phyloP scores from a whole-genome alignment of 495 filamentous ascomycete genomes.

The Xylaria sp. region DNA sequence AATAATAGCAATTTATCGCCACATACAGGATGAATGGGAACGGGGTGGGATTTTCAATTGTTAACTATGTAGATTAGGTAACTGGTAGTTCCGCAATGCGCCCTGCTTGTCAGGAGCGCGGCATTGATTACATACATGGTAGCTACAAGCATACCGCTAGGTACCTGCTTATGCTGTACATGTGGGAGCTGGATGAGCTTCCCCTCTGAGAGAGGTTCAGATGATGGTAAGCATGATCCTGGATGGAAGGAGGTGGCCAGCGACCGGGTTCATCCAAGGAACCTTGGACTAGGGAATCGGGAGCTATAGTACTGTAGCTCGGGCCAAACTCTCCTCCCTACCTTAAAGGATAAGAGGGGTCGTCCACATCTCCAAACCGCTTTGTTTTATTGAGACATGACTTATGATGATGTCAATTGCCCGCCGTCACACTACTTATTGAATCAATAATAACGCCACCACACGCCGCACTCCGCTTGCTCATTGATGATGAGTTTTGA shows the following conservation, averaged over 20 bases:
- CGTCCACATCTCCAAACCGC: neutral
- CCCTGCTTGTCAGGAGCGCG: neutral
- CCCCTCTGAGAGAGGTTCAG: neutral
- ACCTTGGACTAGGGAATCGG: neutral
- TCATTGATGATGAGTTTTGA: neutral
- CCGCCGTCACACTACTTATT: neutral
- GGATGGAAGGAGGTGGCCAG: neutral
- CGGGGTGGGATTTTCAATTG: neutral
- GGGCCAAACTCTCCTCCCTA: constrained; percentile 10
- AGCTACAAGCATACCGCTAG: no score
- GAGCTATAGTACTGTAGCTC: neutral
- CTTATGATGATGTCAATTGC: constrained; percentile 16
- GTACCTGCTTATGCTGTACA: neutral
- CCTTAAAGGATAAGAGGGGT: no score
- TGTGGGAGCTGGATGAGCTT: neutral
- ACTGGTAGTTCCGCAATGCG: neutral
- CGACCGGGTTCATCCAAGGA: neutral
- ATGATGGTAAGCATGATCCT: constrained; percentile 2
- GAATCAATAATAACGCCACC: neutral
- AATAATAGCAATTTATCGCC: neutral
- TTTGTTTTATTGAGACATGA: neutral
- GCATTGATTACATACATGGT: neutral
- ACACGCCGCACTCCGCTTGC: neutral
- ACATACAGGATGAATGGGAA: neutral
- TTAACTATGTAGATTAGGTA: neutral